phyloP scores from a whole-genome alignment of 495 filamentous ascomycete genomes.

The Penicillium bovifimosum region DNA sequence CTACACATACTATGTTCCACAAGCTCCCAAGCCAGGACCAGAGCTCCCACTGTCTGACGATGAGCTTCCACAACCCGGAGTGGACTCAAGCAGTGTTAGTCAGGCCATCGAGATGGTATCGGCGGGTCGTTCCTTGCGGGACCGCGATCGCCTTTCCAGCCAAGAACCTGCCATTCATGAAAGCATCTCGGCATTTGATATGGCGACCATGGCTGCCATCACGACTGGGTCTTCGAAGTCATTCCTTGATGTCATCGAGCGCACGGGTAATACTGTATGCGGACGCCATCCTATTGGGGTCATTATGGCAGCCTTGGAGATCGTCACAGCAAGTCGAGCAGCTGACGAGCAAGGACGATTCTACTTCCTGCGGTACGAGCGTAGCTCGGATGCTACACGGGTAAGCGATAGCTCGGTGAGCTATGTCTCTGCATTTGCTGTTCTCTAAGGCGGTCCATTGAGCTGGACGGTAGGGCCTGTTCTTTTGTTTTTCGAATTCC shows the following conservation, averaged over 20 bases:
- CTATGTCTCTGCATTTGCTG: constrained; percentile 59
- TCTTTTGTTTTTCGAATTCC: neutral
- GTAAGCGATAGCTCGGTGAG: constrained; percentile 84
- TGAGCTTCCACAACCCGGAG: constrained; percentile 38
- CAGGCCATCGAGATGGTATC: constrained; percentile 28
- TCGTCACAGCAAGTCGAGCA: constrained; percentile 29
- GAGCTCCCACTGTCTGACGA: constrained; percentile 37
- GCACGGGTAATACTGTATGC: constrained; percentile 89
- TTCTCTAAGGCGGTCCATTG: constrained; percentile 20
- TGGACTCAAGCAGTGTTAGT: constrained; percentile 18
- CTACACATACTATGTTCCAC: constrained; percentile 75
- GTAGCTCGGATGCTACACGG: constrained; percentile 71
- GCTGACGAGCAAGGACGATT: constrained; percentile 55
- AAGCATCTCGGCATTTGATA: constrained; percentile 77
- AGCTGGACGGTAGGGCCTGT: neutral
- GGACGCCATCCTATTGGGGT: constrained; percentile 95
- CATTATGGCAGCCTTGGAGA: constrained; percentile 81
- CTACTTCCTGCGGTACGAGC: constrained; percentile 84
- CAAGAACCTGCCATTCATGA: constrained; percentile 65
- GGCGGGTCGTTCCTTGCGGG: constrained; percentile 35
- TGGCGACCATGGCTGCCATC: constrained; percentile 75
- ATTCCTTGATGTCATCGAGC: constrained; percentile 62
- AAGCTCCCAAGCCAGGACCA: constrained; percentile 38
- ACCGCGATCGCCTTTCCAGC: constrained; percentile 33
- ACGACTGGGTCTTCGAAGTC: constrained; percentile 61